Evolutionary conservation across 2,329 filamentous ascomycete species (phyloP).

Genomic region (Microdochium trichocladiopsis): DNA sequence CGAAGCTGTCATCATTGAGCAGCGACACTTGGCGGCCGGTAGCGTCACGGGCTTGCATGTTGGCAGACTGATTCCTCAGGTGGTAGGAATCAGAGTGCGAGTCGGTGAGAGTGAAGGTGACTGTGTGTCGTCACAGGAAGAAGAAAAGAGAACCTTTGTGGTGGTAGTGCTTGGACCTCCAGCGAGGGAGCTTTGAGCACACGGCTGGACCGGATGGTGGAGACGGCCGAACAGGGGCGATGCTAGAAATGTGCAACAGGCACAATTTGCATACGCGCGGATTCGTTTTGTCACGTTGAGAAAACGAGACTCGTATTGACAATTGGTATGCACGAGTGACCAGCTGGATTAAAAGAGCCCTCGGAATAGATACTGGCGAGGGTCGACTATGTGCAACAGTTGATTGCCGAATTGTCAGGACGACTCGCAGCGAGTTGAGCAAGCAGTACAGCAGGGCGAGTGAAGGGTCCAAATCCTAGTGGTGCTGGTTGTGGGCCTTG

Average conservation of each 20-base stretch:
- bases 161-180: not conserved
- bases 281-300: not conserved
- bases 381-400: too few relatives aligned
- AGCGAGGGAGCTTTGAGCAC: not conserved
- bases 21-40: conserved; percentile 52
- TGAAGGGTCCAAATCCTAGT: not conserved
- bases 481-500: not conserved
- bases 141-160: not conserved
- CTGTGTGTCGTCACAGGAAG: not conserved
- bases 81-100: not conserved
- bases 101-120: not conserved
- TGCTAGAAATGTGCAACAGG: not conserved
- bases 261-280: not conserved
- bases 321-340: not conserved
- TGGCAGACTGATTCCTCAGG: conserved; percentile 5
- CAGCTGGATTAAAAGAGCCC: not conserved
- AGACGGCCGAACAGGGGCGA: not conserved
- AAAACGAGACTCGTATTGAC: not conserved
- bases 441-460: not conserved
- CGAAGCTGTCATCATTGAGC: conserved; percentile 45
- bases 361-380: too few relatives aligned
- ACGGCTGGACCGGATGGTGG: not conserved
- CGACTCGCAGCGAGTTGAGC: too few relatives aligned
- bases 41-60: conserved; percentile 49
- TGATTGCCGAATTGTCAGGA: too few relatives aligned